Conservation (phyloP, 2,329 filamentous ascomycete species). For the Ophiostoma triangulosporum region DNA sequence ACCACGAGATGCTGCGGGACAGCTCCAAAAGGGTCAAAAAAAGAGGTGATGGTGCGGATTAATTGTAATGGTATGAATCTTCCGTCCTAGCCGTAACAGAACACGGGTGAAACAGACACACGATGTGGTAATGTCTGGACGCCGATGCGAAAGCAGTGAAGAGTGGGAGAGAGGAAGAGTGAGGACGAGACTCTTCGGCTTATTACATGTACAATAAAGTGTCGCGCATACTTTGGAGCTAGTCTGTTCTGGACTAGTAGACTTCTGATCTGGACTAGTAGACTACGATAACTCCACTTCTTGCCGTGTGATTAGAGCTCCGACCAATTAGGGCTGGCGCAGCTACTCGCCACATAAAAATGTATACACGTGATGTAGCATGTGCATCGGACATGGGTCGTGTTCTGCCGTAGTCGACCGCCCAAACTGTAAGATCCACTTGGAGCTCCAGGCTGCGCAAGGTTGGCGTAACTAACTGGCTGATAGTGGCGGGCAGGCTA, state of each 20-base stretch:
- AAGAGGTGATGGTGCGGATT: background rate
- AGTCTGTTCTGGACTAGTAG: background rate
- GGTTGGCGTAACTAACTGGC: constrained; percentile 19
- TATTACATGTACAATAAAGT: background rate
- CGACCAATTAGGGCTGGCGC: background rate
- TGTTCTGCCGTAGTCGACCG: constrained; percentile 14
- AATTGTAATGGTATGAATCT: background rate
- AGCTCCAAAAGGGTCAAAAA: background rate
- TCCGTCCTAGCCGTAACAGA: background rate
- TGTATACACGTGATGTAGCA: constrained; percentile 8
- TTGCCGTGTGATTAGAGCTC: constrained; percentile 2
- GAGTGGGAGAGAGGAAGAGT: background rate
- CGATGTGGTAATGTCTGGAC: background rate
- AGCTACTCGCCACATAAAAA: background rate
- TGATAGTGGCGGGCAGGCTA: background rate
- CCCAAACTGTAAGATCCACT: background rate
- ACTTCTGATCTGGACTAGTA: background rate
- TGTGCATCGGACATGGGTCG: background rate
- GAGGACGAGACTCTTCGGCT: background rate
- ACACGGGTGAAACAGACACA: too few species aligned
- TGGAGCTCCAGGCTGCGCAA: constrained; percentile 20
- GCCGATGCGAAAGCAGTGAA: background rate
- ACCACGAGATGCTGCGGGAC: background rate
- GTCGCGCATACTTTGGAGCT: constrained; percentile 5
- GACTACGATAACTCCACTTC: background rate